Evolutionary conservation across 1,139 yeast genomes (phyloP), one percentile per base, ranked within the genome.

Genomic region (Casaregolazyma suthepensis): DNA sequence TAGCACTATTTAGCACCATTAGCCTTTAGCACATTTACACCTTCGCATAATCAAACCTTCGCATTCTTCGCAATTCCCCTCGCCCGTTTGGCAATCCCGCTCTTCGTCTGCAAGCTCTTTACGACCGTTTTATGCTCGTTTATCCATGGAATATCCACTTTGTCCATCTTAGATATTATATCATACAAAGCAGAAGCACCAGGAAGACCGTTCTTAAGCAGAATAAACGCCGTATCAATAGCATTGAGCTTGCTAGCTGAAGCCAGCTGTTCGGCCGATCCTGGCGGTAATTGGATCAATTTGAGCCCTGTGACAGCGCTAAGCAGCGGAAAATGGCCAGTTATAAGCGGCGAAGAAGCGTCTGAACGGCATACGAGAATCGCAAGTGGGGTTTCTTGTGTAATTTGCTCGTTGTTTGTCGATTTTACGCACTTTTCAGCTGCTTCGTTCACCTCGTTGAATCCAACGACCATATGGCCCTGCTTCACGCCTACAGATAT

Each of bases 361-460:
- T 62, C 65, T 35, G 63, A 57, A 15, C 65, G 52, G 45, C 64
- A 60, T 10, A 62, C 63, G 45, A 62, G 53, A n/a, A 62, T 50
- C 4, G 46, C 46, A 15, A 13, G 15, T 15, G 40, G 20, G 13
- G n/a, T 13, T 9, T 46, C 49, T 19, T 43, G 6, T 12, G 48
- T 35, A 15, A 4, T 23, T 12, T 23, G 19, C 17, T 44, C 31
- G 22, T 2, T n/a, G 6, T 29, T 19, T 31, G 35, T 15, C 1
- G 20, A 29, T 23, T 31, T 29, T 2, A 35, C 23, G 31, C 37
- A 17, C 4, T 40, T 42, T 35, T 49, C 52, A n/a, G 45, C 48
- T 12, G 19, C 38, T 17, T 49, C 52, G 22, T 49, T 49, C 15
- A 43, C 47, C 12, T n/a, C 37, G 19, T 49, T 49, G 52, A 49